Evolutionary conservation across 1,139 yeast species (phyloP).

Genomic region (Pichia sp.): DNA sequence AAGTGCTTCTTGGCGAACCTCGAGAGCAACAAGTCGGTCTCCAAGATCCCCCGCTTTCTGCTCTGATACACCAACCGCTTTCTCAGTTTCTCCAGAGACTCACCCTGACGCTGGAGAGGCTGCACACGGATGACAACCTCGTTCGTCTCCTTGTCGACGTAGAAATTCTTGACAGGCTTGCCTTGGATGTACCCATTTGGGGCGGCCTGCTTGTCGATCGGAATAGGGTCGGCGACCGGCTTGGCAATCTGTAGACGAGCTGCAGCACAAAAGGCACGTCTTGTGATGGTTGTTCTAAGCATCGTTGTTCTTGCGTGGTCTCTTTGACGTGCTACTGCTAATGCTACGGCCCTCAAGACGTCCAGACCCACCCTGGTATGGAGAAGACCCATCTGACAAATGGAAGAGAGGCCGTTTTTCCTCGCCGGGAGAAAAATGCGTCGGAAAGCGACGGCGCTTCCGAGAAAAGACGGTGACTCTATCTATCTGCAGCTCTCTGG

Average conservation of each 20-base stretch:
- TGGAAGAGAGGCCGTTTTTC: no score
- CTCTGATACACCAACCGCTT: conserved; percentile 89
- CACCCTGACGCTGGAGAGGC: conserved; percentile 74
- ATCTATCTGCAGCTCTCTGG: no score
- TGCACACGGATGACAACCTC: conserved; percentile 53
- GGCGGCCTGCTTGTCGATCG: conserved; percentile 13
- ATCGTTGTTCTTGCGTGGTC: conserved; percentile 6
- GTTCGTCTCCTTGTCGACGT: conserved; percentile 27
- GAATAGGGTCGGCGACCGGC: conserved; percentile 17
- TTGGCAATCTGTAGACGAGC: conserved; percentile 6
- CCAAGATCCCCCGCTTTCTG: conserved; percentile 92
- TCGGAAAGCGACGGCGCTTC: neutral
- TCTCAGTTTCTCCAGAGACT: conserved; percentile 68
- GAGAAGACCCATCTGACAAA: no score
- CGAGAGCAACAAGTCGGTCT: conserved; percentile 80
- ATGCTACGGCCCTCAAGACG: no score
- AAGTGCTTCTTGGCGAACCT: conserved; percentile 80
- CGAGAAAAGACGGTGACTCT: no score
- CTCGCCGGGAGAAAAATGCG: neutral
- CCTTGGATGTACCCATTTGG: conserved; percentile 24
- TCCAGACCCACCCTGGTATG: no score
- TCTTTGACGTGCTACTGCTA: neutral
- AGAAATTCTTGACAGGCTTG: conserved; percentile 21
- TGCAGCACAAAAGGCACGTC: conserved; percentile 5
- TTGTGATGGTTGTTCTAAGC: conserved; percentile 8